Conservation (phyloP, 768 basidiomycete species). For the Lactifluus piperatus region DNA sequence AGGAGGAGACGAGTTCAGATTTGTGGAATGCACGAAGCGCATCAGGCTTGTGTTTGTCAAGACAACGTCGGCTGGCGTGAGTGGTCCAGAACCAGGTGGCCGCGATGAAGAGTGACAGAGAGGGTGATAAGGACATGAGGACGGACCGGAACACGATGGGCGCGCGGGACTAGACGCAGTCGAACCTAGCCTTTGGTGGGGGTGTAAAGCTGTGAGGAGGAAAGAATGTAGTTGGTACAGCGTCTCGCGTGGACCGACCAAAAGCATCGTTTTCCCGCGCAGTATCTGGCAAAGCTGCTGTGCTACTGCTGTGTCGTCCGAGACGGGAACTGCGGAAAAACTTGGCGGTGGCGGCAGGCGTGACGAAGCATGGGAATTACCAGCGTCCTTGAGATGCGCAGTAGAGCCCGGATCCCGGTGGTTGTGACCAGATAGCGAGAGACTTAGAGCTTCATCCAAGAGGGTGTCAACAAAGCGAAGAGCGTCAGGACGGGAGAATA, state of each 20-base stretch:
- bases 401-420: not conserved
- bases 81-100: not conserved
- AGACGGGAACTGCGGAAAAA: not conserved
- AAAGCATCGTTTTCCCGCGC: not conserved
- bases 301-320: not conserved
- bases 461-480: not conserved
- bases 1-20: conserved; percentile 2
- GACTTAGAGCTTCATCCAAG: not conserved
- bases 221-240: conserved; percentile 10
- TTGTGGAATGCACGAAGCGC: conserved; percentile 11
- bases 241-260: conserved; percentile 8
- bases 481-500: not conserved
- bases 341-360: not conserved
- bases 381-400: not conserved
- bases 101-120: conserved; percentile 1
- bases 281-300: not conserved
- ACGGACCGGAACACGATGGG: conserved; percentile 4
- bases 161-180: not conserved
- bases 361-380: not conserved
- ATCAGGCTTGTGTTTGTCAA: conserved; percentile 4
- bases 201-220: not conserved
- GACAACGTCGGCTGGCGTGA: not conserved
- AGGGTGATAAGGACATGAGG: conserved; percentile 8
- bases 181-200: not conserved
- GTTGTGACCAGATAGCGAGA: not conserved